These are phyloP conservation scores for Mortierella sp. DNA, from an alignment of 371 early-diverging fungal genomes.

Conservation along the genomic window DNA sequence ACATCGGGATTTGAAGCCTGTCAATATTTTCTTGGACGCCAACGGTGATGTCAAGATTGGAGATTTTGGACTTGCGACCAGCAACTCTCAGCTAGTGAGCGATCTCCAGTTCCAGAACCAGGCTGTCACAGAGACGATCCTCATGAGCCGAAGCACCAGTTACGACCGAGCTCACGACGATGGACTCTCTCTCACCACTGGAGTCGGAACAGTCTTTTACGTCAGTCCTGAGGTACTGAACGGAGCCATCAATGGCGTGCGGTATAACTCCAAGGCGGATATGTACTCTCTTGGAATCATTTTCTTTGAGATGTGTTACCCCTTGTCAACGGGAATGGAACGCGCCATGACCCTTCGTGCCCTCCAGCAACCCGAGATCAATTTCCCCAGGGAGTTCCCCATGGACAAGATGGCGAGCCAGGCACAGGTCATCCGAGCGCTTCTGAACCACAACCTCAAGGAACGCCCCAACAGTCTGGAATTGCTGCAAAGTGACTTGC, in stretches of 20 bases:
- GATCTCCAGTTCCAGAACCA: conserved; percentile 46
- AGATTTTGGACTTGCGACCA: conserved; percentile 98
- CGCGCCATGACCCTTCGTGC: conserved; percentile 74
- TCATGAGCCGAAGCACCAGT: conserved; percentile 54
- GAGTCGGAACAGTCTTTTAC: conserved; percentile 95
- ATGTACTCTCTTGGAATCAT: conserved; percentile 83
- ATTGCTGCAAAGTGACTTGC: conserved; percentile 80
- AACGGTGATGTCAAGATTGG: conserved; percentile 95
- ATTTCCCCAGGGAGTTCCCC: conserved; percentile 86
- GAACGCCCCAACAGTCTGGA: conserved; percentile 90
- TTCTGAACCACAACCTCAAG: conserved; percentile 86
- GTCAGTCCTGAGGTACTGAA: conserved; percentile 90
- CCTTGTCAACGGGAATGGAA: conserved; percentile 83
- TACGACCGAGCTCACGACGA: conserved; percentile 50
- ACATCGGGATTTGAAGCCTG: conserved; percentile 98
- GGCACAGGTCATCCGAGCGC: conserved; percentile 76
- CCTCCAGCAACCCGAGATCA: conserved; percentile 68
- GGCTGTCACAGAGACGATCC: conserved; percentile 39
- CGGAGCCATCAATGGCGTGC: conserved; percentile 57
- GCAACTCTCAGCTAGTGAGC: conserved; percentile 59
- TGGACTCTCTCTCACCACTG: conserved; percentile 73
- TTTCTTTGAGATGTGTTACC: conserved; percentile 86
- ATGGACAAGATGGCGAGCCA: conserved; percentile 72
- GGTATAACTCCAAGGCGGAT: conserved; percentile 86
- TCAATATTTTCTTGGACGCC: conserved; percentile 94